Conservation (phyloP, 2,329 filamentous ascomycete genomes). For the Pyrenochaeta sp. region DNA sequence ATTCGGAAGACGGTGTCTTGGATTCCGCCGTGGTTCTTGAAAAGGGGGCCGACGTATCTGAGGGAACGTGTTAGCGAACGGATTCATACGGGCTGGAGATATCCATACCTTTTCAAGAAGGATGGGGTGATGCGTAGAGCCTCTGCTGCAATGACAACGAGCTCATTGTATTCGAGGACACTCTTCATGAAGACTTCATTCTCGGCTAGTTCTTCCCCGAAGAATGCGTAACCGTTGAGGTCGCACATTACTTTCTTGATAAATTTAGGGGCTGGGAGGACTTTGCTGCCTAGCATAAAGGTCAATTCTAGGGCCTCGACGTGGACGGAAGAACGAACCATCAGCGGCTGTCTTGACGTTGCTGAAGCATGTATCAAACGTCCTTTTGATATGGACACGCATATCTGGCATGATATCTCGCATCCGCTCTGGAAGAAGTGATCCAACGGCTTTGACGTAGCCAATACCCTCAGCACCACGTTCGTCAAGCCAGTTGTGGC, state of each 20-base stretch:
- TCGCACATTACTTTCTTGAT: slow-evolving; percentile 5
- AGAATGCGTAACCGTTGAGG: slow-evolving; percentile 6
- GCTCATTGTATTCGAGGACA: slow-evolving; percentile 1
- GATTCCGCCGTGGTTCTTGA: neutral
- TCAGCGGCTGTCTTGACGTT: neutral
- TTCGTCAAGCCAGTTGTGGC: slow-evolving; percentile 34
- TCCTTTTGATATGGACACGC: neutral
- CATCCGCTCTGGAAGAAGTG: slow-evolving; percentile 16
- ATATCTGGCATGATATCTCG: slow-evolving; percentile 5
- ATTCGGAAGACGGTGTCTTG: neutral
- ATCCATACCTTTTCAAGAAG: neutral
- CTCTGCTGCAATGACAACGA: slow-evolving; percentile 2
- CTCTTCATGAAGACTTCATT: slow-evolving; percentile 1
- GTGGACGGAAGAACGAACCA: neutral
- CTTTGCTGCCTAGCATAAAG: slow-evolving; percentile 4
- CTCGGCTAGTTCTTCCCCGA: slow-evolving; percentile 4
- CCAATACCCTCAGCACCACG: slow-evolving; percentile 25
- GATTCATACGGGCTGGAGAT: too few species aligned
- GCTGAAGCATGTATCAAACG: neutral
- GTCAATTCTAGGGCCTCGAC: too few species aligned
- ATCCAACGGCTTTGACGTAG: slow-evolving; percentile 18
- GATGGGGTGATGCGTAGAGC: slow-evolving; percentile 1
- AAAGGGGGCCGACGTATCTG: neutral
- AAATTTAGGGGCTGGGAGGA: neutral
- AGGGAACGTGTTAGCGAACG: neutral